These are phyloP conservation scores for Pseudonitzschia pungens DNA, from an alignment of 108 stramenopile genomes.

Conservation along the genomic window DNA sequence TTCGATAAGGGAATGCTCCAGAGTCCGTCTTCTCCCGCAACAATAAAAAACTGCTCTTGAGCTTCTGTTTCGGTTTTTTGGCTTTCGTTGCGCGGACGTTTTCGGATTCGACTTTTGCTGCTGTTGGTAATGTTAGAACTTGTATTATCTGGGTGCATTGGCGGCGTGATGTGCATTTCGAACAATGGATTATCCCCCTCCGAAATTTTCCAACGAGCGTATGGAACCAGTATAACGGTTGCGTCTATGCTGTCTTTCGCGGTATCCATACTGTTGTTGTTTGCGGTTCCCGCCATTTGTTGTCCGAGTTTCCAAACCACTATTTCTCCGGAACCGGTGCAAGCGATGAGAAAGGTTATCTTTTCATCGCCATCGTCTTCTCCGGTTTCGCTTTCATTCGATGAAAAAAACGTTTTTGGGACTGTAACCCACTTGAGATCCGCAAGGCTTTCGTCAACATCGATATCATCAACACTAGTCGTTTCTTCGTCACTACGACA, in stretches of 20 bases:
- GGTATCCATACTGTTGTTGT: not conserved
- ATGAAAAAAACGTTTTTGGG: not conserved
- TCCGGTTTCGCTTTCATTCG: not conserved
- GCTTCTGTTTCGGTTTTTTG: not conserved
- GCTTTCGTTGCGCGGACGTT: not conserved
- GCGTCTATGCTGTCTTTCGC: not conserved
- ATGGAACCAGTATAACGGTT: not conserved
- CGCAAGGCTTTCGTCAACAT: slow-evolving; percentile 5
- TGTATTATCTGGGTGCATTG: not conserved
- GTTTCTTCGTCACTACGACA: not conserved
- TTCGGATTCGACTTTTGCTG: not conserved
- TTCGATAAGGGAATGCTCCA: slow-evolving; percentile 15
- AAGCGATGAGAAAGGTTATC: slow-evolving; percentile 6
- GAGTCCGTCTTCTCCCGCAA: slow-evolving; percentile 17
- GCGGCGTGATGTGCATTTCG: not conserved
- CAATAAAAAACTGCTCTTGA: not conserved
- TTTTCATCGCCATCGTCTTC: not conserved
- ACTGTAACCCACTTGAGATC: not conserved
- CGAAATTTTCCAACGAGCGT: not conserved
- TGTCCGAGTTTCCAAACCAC: not conserved
- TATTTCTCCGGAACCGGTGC: slow-evolving; percentile 12
- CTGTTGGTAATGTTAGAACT: not conserved
- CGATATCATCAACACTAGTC: not conserved
- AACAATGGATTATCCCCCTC: not conserved
- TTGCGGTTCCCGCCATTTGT: not conserved